Conservation (phyloP, 176 grass and related monocot species). For the Bonia amplexicaulis region DNA sequence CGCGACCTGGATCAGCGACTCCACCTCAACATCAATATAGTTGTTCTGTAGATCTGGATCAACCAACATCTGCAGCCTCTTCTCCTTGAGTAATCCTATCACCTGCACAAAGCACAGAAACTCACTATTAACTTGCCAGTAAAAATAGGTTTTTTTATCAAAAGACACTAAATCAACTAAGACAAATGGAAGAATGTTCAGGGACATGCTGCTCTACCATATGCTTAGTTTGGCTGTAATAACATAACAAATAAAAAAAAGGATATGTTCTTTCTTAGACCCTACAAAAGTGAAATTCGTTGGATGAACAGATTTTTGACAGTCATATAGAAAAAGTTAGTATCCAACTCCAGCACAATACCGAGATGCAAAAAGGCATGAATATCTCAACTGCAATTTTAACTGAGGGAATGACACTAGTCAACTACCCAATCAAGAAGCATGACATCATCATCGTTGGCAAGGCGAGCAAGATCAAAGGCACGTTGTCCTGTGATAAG, state of each 20-base stretch:
- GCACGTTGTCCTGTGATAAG: constrained; percentile 89
- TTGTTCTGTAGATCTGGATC: constrained; percentile 69
- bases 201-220: background rate
- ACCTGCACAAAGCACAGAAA: constrained; percentile 50
- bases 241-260: background rate
- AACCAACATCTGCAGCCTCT: constrained; percentile 61
- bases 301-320: background rate
- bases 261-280: background rate
- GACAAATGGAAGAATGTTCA: background rate
- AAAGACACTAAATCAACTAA: background rate
- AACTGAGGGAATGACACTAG: background rate
- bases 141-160: background rate
- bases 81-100: constrained; percentile 86
- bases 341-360: background rate
- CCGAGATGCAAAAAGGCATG: background rate
- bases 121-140: background rate
- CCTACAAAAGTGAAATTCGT: background rate
- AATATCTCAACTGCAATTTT: background rate
- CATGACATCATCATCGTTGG: constrained; percentile 93
- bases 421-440: constrained; percentile 82
- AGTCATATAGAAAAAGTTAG: background rate
- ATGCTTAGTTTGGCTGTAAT: background rate
- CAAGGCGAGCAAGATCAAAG: constrained; percentile 87
- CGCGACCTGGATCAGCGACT: constrained; percentile 77
- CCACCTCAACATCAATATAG: constrained; percentile 75